phyloP scores from a whole-genome alignment of 1,139 yeast genomes.

The Geotrichum siamense region DNA sequence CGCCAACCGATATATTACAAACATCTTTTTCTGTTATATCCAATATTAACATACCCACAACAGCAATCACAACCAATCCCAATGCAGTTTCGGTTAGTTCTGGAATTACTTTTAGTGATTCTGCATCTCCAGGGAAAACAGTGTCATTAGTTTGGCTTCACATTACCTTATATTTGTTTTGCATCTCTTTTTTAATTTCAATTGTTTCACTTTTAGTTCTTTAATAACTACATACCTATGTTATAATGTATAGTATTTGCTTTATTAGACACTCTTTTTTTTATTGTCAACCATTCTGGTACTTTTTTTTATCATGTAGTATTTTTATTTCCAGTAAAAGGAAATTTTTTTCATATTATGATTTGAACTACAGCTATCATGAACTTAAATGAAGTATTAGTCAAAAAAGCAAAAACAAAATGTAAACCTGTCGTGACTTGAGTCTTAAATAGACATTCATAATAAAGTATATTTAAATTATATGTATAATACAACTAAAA shows the following conservation, averaged over 20 bases:
- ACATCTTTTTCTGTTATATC: conserved; percentile 2
- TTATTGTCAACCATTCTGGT: too few species aligned
- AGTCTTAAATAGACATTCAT: too few species aligned
- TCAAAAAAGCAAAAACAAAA: too few species aligned
- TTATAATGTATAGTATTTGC: too few species aligned
- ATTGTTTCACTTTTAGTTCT: not conserved
- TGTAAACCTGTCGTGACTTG: too few species aligned
- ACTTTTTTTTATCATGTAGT: too few species aligned
- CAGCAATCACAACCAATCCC: not conserved
- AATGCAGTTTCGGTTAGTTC: conserved; percentile 9
- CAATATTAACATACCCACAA: not conserved
- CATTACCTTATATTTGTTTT: not conserved
- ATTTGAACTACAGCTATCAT: too few species aligned
- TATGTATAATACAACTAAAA: too few species aligned
- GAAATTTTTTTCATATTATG: too few species aligned
- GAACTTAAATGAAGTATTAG: too few species aligned
- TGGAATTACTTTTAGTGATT: conserved; percentile 2
- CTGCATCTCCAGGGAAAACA: not conserved
- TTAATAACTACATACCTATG: not conserved
- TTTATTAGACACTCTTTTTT: not conserved
- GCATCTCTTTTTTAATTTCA: not conserved
- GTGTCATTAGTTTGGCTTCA: not conserved
- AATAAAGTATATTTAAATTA: too few species aligned
- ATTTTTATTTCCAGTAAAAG: too few species aligned
- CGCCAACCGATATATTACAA: conserved; percentile 1